Conservation (phyloP, 2,329 filamentous ascomycete species). For the Arthrinium phaeospermum region DNA sequence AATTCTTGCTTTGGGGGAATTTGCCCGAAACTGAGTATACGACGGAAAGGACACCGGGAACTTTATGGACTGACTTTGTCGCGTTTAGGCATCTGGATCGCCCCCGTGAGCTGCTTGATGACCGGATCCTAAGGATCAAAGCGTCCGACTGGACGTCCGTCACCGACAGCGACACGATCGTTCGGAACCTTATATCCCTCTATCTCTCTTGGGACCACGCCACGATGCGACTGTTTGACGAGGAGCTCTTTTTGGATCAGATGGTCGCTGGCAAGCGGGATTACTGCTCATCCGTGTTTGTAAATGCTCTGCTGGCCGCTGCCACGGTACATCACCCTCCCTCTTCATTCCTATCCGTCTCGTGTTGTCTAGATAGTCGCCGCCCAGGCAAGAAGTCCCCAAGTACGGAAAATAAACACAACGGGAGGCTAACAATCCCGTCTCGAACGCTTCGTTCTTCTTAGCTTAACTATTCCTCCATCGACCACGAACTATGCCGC, state of each 20-base stretch:
- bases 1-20: not conserved
- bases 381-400: too few species aligned
- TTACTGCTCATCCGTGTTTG: conserved; percentile 19
- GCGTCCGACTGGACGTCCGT: conserved; percentile 4
- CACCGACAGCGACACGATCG: not conserved
- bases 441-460: not conserved
- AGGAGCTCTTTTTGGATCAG: conserved; percentile 16
- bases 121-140: not conserved
- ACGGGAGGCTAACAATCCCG: not conserved
- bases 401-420: not conserved
- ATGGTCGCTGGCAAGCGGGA: not conserved
- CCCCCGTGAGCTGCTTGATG: not conserved
- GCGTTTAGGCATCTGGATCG: not conserved
- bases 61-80: not conserved
- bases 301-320: conserved; percentile 17
- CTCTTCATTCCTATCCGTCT: too few species aligned
- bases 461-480: conserved; percentile 19
- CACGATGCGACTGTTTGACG: conserved; percentile 18
- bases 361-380: not conserved
- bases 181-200: conserved; percentile 18
- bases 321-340: conserved; percentile 7
- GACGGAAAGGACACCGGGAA: not conserved
- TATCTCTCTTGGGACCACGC: conserved; percentile 21
- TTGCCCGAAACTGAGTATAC: not conserved
- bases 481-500: not conserved